Evolutionary conservation across 2,329 filamentous ascomycete species (phyloP).

Genomic region (Arthroderma uncinatum): DNA sequence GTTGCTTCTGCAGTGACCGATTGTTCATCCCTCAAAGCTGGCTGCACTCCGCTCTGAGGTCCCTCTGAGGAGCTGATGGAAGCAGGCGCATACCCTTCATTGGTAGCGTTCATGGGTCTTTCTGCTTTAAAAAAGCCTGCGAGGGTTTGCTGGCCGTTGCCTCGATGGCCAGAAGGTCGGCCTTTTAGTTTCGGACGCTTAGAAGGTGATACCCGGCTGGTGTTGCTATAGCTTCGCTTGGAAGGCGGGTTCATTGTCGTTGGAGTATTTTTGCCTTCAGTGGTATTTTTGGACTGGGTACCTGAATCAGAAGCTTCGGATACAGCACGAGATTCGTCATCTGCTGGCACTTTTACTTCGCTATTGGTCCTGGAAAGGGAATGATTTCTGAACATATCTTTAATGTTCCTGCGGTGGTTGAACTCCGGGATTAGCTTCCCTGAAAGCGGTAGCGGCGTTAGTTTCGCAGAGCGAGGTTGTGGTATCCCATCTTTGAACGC

Average conservation of each 20-base stretch:
- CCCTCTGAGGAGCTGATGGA: not conserved
- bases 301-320: not conserved
- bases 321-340: not conserved
- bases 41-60: not conserved
- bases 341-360: constrained; percentile 39
- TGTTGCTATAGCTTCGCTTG: not conserved
- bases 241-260: not conserved
- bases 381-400: constrained; percentile 64
- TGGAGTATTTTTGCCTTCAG: not conserved
- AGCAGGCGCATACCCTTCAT: not conserved
- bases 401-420: constrained; percentile 69
- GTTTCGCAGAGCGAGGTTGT: constrained; percentile 53
- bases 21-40: not conserved
- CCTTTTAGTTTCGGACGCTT: not conserved
- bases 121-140: not conserved
- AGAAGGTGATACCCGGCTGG: not conserved
- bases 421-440: constrained; percentile 82
- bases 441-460: constrained; percentile 60
- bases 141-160: constrained; percentile 4
- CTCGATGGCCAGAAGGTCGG: not conserved
- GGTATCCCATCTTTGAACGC: constrained; percentile 59
- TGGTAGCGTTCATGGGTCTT: constrained; percentile 8
- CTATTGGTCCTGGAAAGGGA: constrained; percentile 14
- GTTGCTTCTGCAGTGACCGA: not conserved
- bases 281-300: not conserved